A percentile compares a stretch with the other conserved stretches of the same genome.
Conservation (phyloP, 2,329 filamentous ascomycete species). For the Cryoendolithus antarcticus region DNA sequence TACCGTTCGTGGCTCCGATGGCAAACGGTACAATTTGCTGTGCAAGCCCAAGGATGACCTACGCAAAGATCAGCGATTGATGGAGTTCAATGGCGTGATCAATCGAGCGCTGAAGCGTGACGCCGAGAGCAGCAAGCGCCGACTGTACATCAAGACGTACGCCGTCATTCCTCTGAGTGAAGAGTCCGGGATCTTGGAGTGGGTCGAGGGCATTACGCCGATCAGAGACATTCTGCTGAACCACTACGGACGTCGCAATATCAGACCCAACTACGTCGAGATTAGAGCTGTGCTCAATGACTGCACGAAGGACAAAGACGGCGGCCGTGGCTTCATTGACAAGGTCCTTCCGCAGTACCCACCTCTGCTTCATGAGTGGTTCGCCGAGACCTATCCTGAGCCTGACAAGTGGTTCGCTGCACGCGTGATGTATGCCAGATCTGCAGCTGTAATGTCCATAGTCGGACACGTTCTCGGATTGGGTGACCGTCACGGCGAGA, state of each 20-base stretch:
- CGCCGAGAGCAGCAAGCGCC: conserved; percentile 76
- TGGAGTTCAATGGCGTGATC: conserved; percentile 99
- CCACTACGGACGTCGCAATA: conserved; percentile 63
- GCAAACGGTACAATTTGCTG: conserved; percentile 74
- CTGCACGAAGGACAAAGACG: conserved; percentile 49
- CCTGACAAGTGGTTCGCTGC: conserved; percentile 87
- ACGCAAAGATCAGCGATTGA: conserved; percentile 90
- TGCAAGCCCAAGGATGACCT: conserved; percentile 98
- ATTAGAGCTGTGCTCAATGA: conserved; percentile 51
- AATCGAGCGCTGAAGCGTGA: conserved; percentile 88
- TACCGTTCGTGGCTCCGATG: conserved; percentile 77
- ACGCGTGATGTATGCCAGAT: conserved; percentile 77
- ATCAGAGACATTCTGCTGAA: conserved; percentile 79
- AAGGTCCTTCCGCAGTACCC: conserved; percentile 56
- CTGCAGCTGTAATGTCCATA: conserved; percentile 99
- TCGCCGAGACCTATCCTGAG: conserved; percentile 86
- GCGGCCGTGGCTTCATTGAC: conserved; percentile 60
- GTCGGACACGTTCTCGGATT: conserved; percentile 87
- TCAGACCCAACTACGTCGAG: conserved; percentile 53
- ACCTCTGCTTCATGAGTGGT: conserved; percentile 84
- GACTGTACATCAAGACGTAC: conserved; percentile 93
- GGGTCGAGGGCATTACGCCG: conserved; percentile 92
- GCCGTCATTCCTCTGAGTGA: conserved; percentile 94
- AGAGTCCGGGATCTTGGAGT: conserved; percentile 95
- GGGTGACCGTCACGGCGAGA: conserved; percentile 92